Evolutionary conservation across 1,284 basidiomycete genomes (phyloP).

Genomic region (Cronartium quercuum): DNA sequence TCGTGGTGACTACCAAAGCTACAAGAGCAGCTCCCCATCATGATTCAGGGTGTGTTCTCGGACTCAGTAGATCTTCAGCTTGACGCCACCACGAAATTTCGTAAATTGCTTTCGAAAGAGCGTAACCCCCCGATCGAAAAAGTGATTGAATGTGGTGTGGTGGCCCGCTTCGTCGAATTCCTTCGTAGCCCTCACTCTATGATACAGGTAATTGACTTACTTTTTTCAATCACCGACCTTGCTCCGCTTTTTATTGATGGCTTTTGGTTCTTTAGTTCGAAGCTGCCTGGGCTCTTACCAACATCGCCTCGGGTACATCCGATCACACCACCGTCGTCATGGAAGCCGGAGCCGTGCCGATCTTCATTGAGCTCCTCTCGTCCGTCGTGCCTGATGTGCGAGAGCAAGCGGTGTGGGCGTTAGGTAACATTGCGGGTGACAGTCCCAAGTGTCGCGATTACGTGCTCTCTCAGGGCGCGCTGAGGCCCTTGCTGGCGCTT

Average conservation of each 20-base stretch:
- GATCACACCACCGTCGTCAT: constrained; percentile 99
- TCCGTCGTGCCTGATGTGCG: constrained; percentile 73
- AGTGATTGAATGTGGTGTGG: constrained; percentile 95
- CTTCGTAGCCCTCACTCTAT: constrained; percentile 79
- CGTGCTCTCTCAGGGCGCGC: constrained; percentile 56
- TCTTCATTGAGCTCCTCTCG: constrained; percentile 86
- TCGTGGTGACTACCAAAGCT: constrained; percentile 54
- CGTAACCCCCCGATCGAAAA: constrained; percentile 99
- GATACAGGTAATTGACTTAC: constrained; percentile 47
- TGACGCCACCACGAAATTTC: constrained; percentile 89
- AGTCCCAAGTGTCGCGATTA: constrained; percentile 89
- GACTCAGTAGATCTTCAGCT: constrained; percentile 84
- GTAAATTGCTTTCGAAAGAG: constrained; percentile 93
- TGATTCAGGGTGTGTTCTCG: constrained; percentile 89
- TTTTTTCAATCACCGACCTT: neutral
- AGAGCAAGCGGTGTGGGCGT: constrained; percentile 93
- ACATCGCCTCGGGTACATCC: constrained; percentile 98
- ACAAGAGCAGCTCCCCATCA: constrained; percentile 65
- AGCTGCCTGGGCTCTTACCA: constrained; percentile 98
- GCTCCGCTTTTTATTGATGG: neutral
- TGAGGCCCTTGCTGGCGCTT: constrained; percentile 54
- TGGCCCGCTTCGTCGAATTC: constrained; percentile 95
- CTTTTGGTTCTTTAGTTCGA: constrained; percentile 66
- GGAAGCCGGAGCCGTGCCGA: constrained; percentile 85
- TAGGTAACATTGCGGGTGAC: constrained; percentile 94